phyloP scores from a whole-genome alignment of 129 eudicot genomes.

The Helichrysum umbraculigerum region DNA sequence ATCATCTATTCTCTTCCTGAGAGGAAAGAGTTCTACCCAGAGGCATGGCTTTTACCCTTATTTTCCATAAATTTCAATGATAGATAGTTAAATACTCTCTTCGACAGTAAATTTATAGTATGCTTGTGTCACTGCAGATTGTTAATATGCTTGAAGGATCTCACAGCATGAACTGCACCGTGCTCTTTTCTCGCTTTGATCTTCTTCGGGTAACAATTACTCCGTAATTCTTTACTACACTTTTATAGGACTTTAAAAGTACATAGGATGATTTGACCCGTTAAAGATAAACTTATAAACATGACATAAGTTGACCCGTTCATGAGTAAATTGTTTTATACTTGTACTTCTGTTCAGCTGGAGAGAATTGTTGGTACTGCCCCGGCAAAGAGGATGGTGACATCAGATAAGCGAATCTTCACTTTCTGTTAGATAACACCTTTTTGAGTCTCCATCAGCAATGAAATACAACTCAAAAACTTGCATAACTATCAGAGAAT shows the following conservation, averaged over 20 bases:
- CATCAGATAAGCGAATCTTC: constrained; percentile 71
- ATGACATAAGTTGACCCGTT: not conserved
- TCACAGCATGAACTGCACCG: constrained; percentile 66
- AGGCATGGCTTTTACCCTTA: constrained; percentile 46
- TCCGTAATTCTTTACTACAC: not conserved
- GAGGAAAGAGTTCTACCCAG: constrained; percentile 90
- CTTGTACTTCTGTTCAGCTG: constrained; percentile 44
- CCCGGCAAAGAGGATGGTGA: constrained; percentile 75
- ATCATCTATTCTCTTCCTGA: constrained; percentile 91
- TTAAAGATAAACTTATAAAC: not conserved
- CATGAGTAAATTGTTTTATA: not conserved
- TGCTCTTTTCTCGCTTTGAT: constrained; percentile 80
- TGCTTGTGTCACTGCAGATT: constrained; percentile 47
- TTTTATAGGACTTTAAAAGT: not conserved
- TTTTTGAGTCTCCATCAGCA: not conserved
- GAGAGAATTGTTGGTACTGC: constrained; percentile 87
- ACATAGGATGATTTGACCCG: not conserved
- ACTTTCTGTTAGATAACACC: constrained; percentile 49
- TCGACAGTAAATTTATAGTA: not conserved
- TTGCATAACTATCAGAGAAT: not conserved
- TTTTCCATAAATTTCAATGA: not conserved
- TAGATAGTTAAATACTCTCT: not conserved
- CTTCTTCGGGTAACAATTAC: constrained; percentile 63
- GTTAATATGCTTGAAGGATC: constrained; percentile 91
- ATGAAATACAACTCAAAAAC: not conserved